Percentiles rank a stretch among this genome's conserved stretches.
Evolutionary conservation across 177 flowering plant species (phyloP).

Genomic region (Tripterygium wilfordii): DNA sequence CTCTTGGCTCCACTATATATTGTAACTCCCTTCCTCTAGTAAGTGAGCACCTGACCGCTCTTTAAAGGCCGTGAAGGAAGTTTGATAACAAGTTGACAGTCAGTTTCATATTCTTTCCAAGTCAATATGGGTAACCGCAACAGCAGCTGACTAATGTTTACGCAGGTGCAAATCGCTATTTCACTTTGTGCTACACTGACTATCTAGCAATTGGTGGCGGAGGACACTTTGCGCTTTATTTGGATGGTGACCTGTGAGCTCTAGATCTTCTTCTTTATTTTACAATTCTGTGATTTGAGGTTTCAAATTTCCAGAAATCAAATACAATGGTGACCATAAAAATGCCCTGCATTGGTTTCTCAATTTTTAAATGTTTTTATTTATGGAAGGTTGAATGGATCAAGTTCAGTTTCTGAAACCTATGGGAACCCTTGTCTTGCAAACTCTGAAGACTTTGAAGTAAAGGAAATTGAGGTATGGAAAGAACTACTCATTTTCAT

Average conservation of each 20-base stretch:
- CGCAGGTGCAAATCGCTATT: slow-evolving; percentile 90
- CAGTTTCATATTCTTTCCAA: too few species aligned
- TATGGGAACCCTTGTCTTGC: slow-evolving; percentile 95
- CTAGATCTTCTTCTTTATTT: neutral
- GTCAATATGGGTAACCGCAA: too few species aligned
- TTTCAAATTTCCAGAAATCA: too few species aligned
- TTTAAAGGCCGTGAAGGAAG: too few species aligned
- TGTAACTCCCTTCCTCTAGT: too few species aligned
- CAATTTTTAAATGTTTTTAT: neutral
- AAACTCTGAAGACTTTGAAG: slow-evolving; percentile 62
- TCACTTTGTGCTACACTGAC: slow-evolving; percentile 74
- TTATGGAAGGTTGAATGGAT: slow-evolving; percentile 77
- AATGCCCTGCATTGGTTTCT: too few species aligned
- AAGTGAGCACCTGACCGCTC: too few species aligned
- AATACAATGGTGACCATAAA: too few species aligned
- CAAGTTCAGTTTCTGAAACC: slow-evolving; percentile 90
- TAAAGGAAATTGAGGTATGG: slow-evolving; percentile 91
- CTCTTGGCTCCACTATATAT: too few species aligned
- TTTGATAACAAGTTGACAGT: too few species aligned
- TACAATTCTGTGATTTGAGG: too few species aligned
- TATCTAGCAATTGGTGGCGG: slow-evolving; percentile 96
- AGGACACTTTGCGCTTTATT: slow-evolving; percentile 89
- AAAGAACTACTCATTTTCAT: neutral
- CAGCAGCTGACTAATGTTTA: neutral
- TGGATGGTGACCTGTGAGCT: slow-evolving; percentile 88